Evolutionary conservation across 2,329 filamentous ascomycete genomes (phyloP).

Genomic region (Aspergillus niger): DNA sequence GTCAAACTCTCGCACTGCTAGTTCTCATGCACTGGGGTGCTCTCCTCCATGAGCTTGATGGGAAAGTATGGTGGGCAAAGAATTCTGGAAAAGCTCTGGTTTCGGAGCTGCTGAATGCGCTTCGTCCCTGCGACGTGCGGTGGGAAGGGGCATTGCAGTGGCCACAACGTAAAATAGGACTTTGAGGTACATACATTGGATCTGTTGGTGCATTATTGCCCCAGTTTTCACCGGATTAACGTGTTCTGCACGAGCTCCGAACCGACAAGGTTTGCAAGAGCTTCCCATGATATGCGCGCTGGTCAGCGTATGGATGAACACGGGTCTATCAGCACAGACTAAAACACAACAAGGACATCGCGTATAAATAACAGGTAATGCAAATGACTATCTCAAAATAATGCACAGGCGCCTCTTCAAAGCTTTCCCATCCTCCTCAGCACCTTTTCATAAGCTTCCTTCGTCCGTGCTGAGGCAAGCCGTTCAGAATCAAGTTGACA

Average conservation of each 20-base stretch:
- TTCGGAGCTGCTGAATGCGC: constrained; percentile 27
- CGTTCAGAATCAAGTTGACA: constrained; percentile 29
- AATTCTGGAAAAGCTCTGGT: constrained; percentile 35
- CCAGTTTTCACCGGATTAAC: too few species aligned
- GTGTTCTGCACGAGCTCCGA: background rate
- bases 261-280: background rate
- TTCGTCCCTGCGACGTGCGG: constrained; percentile 23
- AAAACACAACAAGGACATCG: background rate
- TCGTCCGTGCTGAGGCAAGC: constrained; percentile 25
- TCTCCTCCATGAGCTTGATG: constrained; percentile 34
- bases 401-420: constrained; percentile 3
- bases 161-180: constrained; percentile 32
- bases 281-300: background rate
- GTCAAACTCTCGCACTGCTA: constrained; percentile 34
- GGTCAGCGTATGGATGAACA: background rate
- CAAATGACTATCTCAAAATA: background rate
- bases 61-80: constrained; percentile 38
- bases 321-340: background rate
- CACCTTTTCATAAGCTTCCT: constrained; percentile 22
- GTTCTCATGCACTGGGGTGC: constrained; percentile 42
- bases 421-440: constrained; percentile 25
- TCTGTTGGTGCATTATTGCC: background rate
- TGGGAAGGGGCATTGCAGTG: constrained; percentile 34
- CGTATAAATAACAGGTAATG: background rate
- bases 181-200: constrained; percentile 17